Conservation (phyloP, 495 filamentous ascomycete species). For the Aspergillus avenaceus region DNA sequence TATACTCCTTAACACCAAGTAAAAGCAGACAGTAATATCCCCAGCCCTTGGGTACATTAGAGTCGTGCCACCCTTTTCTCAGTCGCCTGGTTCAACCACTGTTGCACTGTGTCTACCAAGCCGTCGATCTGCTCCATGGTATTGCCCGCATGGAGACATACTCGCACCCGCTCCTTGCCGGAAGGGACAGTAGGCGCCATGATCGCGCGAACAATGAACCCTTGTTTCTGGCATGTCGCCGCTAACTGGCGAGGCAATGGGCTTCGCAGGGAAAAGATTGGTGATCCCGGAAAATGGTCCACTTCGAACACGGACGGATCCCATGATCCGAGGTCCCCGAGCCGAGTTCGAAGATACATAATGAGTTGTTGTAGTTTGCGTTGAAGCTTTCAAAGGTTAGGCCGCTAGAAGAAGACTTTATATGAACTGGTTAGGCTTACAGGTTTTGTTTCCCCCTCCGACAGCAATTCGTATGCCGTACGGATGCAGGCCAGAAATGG, state of each 20-base stretch:
- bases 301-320: conserved; percentile 31
- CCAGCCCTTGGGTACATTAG: neutral
- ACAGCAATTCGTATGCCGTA: conserved; percentile 40
- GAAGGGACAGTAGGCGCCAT: conserved; percentile 46
- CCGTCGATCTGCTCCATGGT: conserved; percentile 43
- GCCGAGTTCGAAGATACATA: conserved; percentile 29
- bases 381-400: conserved; percentile 26
- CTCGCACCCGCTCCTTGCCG: conserved; percentile 44
- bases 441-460: conserved; percentile 34
- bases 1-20: no score
- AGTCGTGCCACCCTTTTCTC: conserved; percentile 9
- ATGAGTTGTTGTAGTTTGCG: conserved; percentile 34
- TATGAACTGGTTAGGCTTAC: conserved; percentile 18
- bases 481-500: conserved; percentile 45
- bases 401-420: neutral
- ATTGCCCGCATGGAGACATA: conserved; percentile 49
- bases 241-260: conserved; percentile 28
- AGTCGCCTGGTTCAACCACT: conserved; percentile 32
- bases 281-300: conserved; percentile 38
- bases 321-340: conserved; percentile 21
- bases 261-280: conserved; percentile 43
- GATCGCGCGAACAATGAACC: conserved; percentile 41
- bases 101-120: conserved; percentile 32
- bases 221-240: conserved; percentile 28
- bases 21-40: no score